Conservation (phyloP, 345 rosid species). For the Aquilaria sinensis region DNA sequence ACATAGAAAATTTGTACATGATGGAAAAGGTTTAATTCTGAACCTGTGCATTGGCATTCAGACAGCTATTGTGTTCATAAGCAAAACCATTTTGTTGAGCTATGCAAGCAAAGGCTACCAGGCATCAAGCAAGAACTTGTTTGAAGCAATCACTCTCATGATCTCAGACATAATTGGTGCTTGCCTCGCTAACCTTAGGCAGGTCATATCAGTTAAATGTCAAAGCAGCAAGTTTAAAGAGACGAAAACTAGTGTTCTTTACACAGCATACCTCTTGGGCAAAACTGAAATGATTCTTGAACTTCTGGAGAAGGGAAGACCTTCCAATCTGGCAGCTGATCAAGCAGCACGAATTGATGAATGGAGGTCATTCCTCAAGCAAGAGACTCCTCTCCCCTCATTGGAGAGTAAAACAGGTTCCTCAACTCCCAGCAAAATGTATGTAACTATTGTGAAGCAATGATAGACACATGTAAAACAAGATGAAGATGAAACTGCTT, state of each 20-base stretch:
- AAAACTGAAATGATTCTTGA: conserved; percentile 44
- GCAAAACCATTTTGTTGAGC: conserved; percentile 45
- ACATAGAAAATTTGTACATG: conserved; percentile 41
- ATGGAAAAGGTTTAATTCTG: conserved; percentile 25
- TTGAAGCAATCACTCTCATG: conserved; percentile 34
- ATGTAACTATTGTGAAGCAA: conserved; percentile 21
- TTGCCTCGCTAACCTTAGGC: conserved; percentile 62
- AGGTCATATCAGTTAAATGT: conserved; percentile 47
- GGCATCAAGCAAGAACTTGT: conserved; percentile 26
- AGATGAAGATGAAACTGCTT: background rate
- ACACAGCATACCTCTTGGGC: conserved; percentile 57
- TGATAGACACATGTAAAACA: conserved; percentile 1
- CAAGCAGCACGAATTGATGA: conserved; percentile 45
- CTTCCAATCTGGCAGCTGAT: conserved; percentile 34
- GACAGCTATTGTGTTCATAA: conserved; percentile 52
- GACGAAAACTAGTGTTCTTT: conserved; percentile 46
- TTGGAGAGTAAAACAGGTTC: conserved; percentile 11
- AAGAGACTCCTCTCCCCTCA: conserved; percentile 11
- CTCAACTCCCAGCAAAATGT: conserved; percentile 16
- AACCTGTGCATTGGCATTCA: conserved; percentile 46
- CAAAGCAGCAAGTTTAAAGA: conserved; percentile 42
- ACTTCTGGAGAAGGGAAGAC: conserved; percentile 35
- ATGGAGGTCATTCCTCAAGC: conserved; percentile 47
- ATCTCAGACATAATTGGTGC: conserved; percentile 69
- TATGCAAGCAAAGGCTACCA: conserved; percentile 20